phyloP scores from a whole-genome alignment of 176 grass and related monocot genomes.

The Rhynchospora breviuscula region DNA sequence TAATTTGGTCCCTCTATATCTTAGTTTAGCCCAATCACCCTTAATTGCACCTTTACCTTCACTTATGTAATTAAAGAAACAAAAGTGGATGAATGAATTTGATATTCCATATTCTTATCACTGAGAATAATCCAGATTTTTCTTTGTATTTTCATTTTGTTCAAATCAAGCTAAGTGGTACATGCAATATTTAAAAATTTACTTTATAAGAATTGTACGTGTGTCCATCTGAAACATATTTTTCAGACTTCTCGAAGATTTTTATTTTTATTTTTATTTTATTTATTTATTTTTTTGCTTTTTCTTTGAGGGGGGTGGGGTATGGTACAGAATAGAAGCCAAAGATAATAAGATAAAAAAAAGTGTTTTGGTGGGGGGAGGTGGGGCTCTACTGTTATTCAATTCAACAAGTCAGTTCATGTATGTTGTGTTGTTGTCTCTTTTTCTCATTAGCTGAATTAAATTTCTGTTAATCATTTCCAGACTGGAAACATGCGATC shows the following conservation, averaged over 20 bases:
- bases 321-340: too few relatives aligned
- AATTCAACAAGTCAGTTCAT: not conserved
- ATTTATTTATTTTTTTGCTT: too few relatives aligned
- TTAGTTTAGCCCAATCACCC: not conserved
- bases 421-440: not conserved
- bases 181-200: not conserved
- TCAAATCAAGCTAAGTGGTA: not conserved
- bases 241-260: too few relatives aligned
- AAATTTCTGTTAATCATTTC: conserved; percentile 11
- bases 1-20: not conserved
- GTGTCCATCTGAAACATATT: too few relatives aligned
- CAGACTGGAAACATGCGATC: conserved; percentile 50
- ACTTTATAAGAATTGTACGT: not conserved
- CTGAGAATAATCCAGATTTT: not conserved
- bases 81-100: not conserved
- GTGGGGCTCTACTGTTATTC: not conserved
- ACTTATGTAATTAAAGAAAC: not conserved
- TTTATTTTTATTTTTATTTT: too few relatives aligned
- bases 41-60: not conserved
- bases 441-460: not conserved
- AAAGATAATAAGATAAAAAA: too few relatives aligned
- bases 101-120: not conserved
- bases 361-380: too few relatives aligned
- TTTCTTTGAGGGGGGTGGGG: too few relatives aligned
- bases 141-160: not conserved